These are phyloP conservation scores for Chaetomiaceae sp. DNA, from an alignment of 2,329 filamentous ascomycete species.

Conservation along the genomic window DNA sequence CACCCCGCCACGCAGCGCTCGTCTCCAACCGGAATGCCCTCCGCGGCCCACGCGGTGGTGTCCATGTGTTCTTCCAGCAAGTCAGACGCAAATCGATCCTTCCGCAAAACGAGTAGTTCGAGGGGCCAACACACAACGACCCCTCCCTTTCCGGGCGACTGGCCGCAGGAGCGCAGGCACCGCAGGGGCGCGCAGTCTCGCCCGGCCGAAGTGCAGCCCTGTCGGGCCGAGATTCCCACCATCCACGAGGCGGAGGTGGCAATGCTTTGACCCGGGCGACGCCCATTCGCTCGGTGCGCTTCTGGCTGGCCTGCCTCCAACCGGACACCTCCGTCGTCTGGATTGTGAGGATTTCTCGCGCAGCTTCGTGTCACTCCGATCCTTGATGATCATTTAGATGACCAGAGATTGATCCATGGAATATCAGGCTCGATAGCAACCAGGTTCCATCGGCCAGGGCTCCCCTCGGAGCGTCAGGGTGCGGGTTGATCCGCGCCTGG, in stretches of 20 bases:
- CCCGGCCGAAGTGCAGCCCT: not conserved
- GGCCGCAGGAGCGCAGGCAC: not conserved
- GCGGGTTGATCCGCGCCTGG: constrained; percentile 16
- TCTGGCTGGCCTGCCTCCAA: not conserved
- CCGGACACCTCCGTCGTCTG: not conserved
- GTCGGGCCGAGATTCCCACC: constrained; percentile 10
- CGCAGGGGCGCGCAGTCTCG: too few species aligned
- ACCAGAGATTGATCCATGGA: too few species aligned
- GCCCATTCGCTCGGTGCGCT: not conserved
- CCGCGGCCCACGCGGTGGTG: not conserved
- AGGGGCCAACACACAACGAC: not conserved
- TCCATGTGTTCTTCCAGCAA: not conserved
- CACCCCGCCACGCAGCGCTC: too few species aligned
- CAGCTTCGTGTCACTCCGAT: not conserved
- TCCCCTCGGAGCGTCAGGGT: not conserved
- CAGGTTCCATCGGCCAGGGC: not conserved
- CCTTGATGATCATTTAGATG: not conserved
- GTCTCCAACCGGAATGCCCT: not conserved
- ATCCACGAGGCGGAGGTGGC: not conserved
- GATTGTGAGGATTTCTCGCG: not conserved
- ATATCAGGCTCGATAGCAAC: too few species aligned
- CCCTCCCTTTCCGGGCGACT: not conserved
- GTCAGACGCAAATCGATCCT: constrained; percentile 11
- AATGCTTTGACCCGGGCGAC: not conserved
- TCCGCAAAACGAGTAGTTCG: not conserved